These are phyloP conservation scores for Ceratobasidium sp. DNA, from an alignment of 1,284 basidiomycete species.

Conservation along the genomic window DNA sequence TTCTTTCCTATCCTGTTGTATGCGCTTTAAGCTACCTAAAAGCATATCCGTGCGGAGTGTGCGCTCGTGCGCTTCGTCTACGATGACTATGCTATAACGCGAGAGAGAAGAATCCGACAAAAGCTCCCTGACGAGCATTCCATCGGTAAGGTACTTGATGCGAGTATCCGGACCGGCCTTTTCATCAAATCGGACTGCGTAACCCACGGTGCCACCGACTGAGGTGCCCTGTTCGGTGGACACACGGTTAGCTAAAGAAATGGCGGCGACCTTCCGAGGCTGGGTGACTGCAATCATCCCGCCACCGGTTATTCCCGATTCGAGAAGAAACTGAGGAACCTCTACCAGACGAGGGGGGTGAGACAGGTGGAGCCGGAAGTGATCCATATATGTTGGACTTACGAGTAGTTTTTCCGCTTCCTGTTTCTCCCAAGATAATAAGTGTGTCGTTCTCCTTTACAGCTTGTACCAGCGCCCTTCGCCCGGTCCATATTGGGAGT, in stretches of 20 bases:
- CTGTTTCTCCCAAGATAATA: slow-evolving; percentile 93
- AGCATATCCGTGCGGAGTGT: slow-evolving; percentile 93
- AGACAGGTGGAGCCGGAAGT: slow-evolving; percentile 15
- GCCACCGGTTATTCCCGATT: slow-evolving; percentile 65
- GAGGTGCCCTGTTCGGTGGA: slow-evolving; percentile 77
- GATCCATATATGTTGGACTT: too few species aligned
- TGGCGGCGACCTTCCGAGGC: slow-evolving; percentile 91
- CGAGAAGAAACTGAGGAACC: slow-evolving; percentile 87
- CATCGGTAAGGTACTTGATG: slow-evolving; percentile 96
- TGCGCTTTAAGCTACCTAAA: slow-evolving; percentile 89
- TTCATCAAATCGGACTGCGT: slow-evolving; percentile 96
- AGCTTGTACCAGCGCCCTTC: slow-evolving; percentile 66
- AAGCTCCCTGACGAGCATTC: slow-evolving; percentile 92
- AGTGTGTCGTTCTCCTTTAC: slow-evolving; percentile 83
- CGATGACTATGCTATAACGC: slow-evolving; percentile 86
- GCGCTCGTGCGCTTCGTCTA: slow-evolving; percentile 97
- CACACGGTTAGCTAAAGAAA: slow-evolving; percentile 87
- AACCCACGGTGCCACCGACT: slow-evolving; percentile 81
- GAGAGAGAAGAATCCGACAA: slow-evolving; percentile 77
- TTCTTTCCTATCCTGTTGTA: slow-evolving; percentile 72
- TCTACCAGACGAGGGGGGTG: slow-evolving; percentile 57
- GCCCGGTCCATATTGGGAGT: slow-evolving; percentile 79
- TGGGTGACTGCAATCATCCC: slow-evolving; percentile 90
- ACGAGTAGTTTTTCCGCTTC: slow-evolving; percentile 98
- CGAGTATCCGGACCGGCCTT: slow-evolving; percentile 69